A percentile compares a stretch with the other conserved stretches of the same genome.
phyloP scores from a whole-genome alignment of 768 basidiomycete genomes.

The Pleurotus salmoneostramineus region DNA sequence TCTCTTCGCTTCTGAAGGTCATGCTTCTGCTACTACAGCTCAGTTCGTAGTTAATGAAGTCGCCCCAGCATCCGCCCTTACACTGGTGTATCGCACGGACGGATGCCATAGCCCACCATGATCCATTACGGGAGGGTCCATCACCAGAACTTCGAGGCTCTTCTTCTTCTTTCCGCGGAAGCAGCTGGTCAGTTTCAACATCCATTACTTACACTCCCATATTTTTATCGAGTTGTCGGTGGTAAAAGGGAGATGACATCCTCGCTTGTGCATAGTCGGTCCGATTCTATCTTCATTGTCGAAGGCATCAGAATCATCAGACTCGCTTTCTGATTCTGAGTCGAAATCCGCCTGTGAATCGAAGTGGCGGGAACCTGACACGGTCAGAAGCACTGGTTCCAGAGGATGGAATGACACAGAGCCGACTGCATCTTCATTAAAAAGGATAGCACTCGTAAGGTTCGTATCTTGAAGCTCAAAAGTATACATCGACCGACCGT shows the following conservation, averaged over 20 bases:
- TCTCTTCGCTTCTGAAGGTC: too few relatives aligned
- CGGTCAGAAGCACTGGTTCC: constrained; percentile 52
- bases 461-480: background rate
- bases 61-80: too few relatives aligned
- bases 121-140: too few relatives aligned
- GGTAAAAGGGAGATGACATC: constrained; percentile 8
- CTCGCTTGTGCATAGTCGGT: background rate
- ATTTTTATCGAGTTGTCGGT: constrained; percentile 16
- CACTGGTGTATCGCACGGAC: too few relatives aligned
- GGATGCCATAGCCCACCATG: too few relatives aligned
- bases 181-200: too few relatives aligned
- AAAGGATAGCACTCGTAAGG: background rate
- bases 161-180: too few relatives aligned
- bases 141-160: too few relatives aligned
- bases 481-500: constrained; percentile 35
- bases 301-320: constrained; percentile 15
- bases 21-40: too few relatives aligned
- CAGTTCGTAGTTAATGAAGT: too few relatives aligned
- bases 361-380: constrained; percentile 80
- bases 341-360: constrained; percentile 18
- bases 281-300: background rate
- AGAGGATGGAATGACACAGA: constrained; percentile 73
- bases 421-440: constrained; percentile 62
- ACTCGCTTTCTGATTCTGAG: constrained; percentile 16
- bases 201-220: constrained; percentile 8